Base-by-base conservation (phyloP, 2,329 filamentous ascomycete species). In the Alternaria brassicae region DNA sequence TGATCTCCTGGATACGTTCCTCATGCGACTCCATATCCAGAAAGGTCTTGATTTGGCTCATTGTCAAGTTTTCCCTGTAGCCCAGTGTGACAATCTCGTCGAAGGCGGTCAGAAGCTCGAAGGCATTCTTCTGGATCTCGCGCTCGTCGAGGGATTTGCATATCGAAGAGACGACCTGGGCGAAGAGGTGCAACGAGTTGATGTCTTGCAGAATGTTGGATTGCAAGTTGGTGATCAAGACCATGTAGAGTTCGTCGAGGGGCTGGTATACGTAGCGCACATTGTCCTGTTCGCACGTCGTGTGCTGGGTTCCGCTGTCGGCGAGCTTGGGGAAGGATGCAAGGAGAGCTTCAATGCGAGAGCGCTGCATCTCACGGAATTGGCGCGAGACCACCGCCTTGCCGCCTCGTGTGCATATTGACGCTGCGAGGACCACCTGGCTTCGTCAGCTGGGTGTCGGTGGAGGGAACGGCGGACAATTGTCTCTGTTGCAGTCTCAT, bases 141-240 rank as follows among this genome's bases (percentile, higher is more conserved):
- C 93, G 87, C 83, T 99, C 96, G 74, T 99, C 96, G 61, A 98
- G 80, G 70, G 88, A 96, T 83, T 94, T 96, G 88, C 95, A 99
- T 75, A 96, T 94, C 80, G 91, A 97, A 60, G 91, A 92, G 55
- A 97, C 95, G 15, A 99, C 94, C 82, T 99, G 95, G 60, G 94
- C 94, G 78, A 99, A 99, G 19, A 99, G 86, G 79, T 99, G 96
- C 61, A 99, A 87, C 60, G 95, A 97, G 81, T 98, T 95, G 79
- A 99, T 99, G 80, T 99, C 95, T 82, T 99, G 95, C 51, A 99
- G 86, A 70, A 99, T 99, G 82, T 99, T 99, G 80, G 94, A 98
- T 84, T 98, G 95, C 73, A 93, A 91, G 85, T 99, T 99, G 79
- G 96, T 99, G 81, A 99, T 98, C 75, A 99, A 88, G 68, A 99